phyloP scores from a whole-genome alignment of 2,329 filamentous ascomycete species.

The Pyrenophora graminea region DNA sequence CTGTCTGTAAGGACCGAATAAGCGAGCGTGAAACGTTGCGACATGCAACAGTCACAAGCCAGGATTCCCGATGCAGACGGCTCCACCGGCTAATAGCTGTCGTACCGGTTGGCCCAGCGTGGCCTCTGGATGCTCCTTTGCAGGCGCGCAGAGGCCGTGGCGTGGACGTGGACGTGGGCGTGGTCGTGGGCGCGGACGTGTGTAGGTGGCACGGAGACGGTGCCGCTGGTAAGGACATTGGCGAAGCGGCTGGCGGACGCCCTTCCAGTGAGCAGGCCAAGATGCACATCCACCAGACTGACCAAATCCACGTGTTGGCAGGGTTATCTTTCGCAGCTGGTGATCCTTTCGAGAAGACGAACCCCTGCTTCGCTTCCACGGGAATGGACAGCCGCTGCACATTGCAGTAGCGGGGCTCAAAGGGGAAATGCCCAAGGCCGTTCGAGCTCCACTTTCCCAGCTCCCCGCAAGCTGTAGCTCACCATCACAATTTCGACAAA shows the following conservation, averaged over 20 bases:
- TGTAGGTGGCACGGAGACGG: conserved; percentile 13
- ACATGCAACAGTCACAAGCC: conserved; percentile 32
- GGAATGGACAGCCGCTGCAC: conserved; percentile 43
- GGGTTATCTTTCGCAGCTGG: conserved; percentile 37
- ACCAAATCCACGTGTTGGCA: conserved; percentile 43
- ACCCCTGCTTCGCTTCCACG: conserved; percentile 45
- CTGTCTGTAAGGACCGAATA: conserved; percentile 10
- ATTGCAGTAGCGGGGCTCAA: conserved; percentile 40
- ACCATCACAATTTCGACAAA: conserved; percentile 36
- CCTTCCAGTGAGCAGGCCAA: conserved; percentile 30
- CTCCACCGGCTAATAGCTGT: conserved; percentile 36
- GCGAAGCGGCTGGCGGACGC: conserved; percentile 25
- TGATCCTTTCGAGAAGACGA: conserved; percentile 27
- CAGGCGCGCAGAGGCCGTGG: conserved; percentile 11
- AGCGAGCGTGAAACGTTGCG: conserved; percentile 35
- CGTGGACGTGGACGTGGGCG: conserved; percentile 1
- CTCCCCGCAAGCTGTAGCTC: conserved; percentile 45
- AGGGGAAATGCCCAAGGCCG: conserved; percentile 28
- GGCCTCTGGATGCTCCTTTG: conserved; percentile 10
- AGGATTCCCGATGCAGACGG: conserved; percentile 24
- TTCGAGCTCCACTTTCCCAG: conserved; percentile 40
- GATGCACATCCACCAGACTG: conserved; percentile 31
- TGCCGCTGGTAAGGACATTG: conserved; percentile 7
- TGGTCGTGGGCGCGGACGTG: conserved; percentile 2
- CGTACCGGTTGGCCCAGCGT: conserved; percentile 25